Conservation (phyloP, 2,329 filamentous ascomycete species). For the Colletotrichum sp. region DNA sequence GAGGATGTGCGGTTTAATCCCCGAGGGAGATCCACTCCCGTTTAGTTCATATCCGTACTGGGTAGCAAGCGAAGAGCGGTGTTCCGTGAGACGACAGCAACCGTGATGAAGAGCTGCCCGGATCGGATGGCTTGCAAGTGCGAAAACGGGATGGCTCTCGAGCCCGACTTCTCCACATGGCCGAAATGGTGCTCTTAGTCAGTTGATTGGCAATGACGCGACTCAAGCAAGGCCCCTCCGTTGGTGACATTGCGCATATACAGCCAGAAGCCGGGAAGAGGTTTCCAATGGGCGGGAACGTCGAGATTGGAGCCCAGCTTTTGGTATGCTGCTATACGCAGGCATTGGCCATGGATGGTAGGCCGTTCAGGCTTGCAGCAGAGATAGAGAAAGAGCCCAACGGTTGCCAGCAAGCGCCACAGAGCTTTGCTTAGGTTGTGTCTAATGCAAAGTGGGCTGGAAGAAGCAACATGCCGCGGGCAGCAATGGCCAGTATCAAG, state of each 20-base stretch:
- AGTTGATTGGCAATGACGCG: neutral
- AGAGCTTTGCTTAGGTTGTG: neutral
- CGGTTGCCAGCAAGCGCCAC: neutral
- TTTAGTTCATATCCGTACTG: neutral
- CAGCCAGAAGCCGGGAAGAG: neutral
- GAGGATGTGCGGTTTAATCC: neutral
- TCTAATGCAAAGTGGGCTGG: neutral
- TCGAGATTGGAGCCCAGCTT: neutral
- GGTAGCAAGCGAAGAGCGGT: neutral
- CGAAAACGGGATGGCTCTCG: neutral
- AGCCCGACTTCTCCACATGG: constrained; percentile 7
- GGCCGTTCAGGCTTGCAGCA: neutral
- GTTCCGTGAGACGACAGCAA: constrained; percentile 1
- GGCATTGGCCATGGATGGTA: neutral
- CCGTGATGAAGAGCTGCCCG: neutral
- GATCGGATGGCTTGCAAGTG: constrained; percentile 12
- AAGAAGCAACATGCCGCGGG: neutral
- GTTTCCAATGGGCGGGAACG: neutral
- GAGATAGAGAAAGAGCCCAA: neutral
- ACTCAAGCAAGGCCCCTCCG: constrained; percentile 1
- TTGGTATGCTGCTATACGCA: neutral
- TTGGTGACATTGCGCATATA: constrained; percentile 1
- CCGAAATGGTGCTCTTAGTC: constrained; percentile 1
- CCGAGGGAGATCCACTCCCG: neutral
- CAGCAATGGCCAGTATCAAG: neutral